These are phyloP conservation scores for Paraphysoderma sedebokerense DNA, from an alignment of 371 early-diverging fungal species.

Conservation along the genomic window DNA sequence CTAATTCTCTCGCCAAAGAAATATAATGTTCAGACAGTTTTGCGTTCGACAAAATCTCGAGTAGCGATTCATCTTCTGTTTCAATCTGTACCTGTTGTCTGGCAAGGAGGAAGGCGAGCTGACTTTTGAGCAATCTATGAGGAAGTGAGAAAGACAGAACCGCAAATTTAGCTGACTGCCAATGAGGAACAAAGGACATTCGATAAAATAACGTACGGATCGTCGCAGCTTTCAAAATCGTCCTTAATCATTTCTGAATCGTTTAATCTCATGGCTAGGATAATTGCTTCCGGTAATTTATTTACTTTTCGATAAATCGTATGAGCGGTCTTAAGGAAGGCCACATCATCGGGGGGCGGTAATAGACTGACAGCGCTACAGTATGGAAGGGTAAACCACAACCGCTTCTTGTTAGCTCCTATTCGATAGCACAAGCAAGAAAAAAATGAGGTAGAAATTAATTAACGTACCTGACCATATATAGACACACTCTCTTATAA, in stretches of 20 bases:
- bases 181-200: not conserved
- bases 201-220: conserved; percentile 38
- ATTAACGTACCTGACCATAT: conserved; percentile 61
- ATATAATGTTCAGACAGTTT: conserved; percentile 69
- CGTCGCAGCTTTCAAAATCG: conserved; percentile 70
- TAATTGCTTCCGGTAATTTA: conserved; percentile 63
- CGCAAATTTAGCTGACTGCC: not conserved
- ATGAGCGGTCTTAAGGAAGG: conserved; percentile 71
- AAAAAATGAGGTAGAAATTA: not conserved
- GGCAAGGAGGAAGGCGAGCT: conserved; percentile 85
- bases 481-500: conserved; percentile 84
- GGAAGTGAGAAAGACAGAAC: not conserved
- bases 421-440: too few species aligned
- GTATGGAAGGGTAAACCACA: too few species aligned
- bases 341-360: conserved; percentile 74
- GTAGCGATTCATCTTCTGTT: conserved; percentile 56
- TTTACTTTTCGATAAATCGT: conserved; percentile 69
- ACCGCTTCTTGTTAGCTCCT: too few species aligned
- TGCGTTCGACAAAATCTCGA: conserved; percentile 72
- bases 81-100: conserved; percentile 72
- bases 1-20: conserved; percentile 76
- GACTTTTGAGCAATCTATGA: conserved; percentile 56
- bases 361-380: conserved; percentile 78
- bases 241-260: conserved; percentile 61
- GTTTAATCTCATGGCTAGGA: conserved; percentile 67